A percentile compares a stretch with the other conserved stretches of the same genome.
These are phyloP conservation scores for Debaryomyces sp. DNA, from an alignment of 1,139 yeast species.

Conservation along the genomic window DNA sequence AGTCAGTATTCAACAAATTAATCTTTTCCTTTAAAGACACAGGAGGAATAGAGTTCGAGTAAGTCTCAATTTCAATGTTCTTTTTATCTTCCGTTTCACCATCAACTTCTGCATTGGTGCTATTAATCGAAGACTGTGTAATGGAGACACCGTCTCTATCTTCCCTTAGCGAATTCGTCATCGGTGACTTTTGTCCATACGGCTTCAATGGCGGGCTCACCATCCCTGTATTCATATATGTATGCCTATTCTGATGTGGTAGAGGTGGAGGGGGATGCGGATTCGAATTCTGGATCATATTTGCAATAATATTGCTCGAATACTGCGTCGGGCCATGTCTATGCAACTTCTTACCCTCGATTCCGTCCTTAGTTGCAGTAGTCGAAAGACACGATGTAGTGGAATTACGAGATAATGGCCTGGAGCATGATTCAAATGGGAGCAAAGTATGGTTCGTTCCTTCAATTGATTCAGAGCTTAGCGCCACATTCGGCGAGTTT, in stretches of 20 bases:
- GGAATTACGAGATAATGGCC: constrained; percentile 64
- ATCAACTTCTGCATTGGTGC: constrained; percentile 35
- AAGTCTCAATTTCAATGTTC: constrained; percentile 9
- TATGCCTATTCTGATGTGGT: neutral
- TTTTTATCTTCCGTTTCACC: constrained; percentile 25
- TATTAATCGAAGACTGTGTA: constrained; percentile 27
- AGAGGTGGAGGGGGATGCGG: neutral
- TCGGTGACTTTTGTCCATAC: neutral
- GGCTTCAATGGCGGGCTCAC: neutral
- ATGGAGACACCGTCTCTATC: constrained; percentile 1
- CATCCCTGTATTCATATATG: neutral
- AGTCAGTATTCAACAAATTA: constrained; percentile 23
- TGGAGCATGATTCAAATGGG: constrained; percentile 30
- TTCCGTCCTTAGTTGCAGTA: constrained; percentile 73
- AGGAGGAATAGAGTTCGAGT: constrained; percentile 20
- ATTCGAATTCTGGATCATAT: constrained; percentile 28
- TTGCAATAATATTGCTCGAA: constrained; percentile 35
- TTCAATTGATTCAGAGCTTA: neutral
- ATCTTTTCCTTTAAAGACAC: constrained; percentile 36
- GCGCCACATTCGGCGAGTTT: neutral
- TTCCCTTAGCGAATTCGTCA: neutral
- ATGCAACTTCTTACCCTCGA: constrained; percentile 63
- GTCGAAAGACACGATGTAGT: constrained; percentile 67
- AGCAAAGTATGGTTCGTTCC: neutral
- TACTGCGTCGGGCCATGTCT: constrained; percentile 44